Percentiles rank a stretch among this genome's conserved stretches.
Conservation (phyloP, 2,329 filamentous ascomycete species). For the Curvularia sp. region DNA sequence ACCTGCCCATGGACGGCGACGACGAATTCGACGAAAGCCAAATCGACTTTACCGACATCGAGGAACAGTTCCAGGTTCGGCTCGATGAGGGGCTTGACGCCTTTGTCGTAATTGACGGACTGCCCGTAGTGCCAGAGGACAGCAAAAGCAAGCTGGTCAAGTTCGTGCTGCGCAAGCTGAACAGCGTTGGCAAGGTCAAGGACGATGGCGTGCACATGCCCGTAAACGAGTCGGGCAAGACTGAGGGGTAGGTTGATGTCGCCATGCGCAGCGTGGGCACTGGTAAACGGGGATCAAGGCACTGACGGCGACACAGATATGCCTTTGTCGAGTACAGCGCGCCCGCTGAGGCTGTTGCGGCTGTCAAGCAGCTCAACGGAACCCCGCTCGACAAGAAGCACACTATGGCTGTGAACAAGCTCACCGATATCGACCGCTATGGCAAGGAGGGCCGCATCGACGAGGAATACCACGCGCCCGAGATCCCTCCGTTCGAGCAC, state of each 20-base stretch:
- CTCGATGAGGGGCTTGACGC: constrained; percentile 95
- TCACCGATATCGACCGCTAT: constrained; percentile 96
- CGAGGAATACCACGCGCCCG: constrained; percentile 84
- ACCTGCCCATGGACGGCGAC: constrained; percentile 77
- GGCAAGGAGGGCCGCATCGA: constrained; percentile 92
- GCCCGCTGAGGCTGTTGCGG: constrained; percentile 85
- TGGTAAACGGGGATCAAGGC: neutral
- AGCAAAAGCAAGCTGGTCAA: constrained; percentile 95
- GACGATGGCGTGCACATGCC: constrained; percentile 96
- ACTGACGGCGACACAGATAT: constrained; percentile 66
- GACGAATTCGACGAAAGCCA: constrained; percentile 93
- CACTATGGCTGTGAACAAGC: constrained; percentile 93
- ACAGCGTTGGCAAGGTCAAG: constrained; percentile 79
- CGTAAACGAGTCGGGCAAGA: constrained; percentile 83
- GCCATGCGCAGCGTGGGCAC: neutral
- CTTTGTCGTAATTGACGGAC: constrained; percentile 94
- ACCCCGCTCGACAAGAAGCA: constrained; percentile 95
- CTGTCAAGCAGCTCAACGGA: constrained; percentile 85
- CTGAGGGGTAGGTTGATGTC: constrained; percentile 72
- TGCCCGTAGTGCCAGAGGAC: constrained; percentile 87
- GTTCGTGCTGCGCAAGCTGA: constrained; percentile 93
- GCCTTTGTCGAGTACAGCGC: constrained; percentile 97
- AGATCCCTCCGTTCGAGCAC: constrained; percentile 84
- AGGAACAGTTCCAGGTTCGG: constrained; percentile 93
- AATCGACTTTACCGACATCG: constrained; percentile 92